Evolutionary conservation across 2,329 filamentous ascomycete species (phyloP), one percentile per base, ranked within the genome.

Genomic region (Aspergillus unguis): DNA sequence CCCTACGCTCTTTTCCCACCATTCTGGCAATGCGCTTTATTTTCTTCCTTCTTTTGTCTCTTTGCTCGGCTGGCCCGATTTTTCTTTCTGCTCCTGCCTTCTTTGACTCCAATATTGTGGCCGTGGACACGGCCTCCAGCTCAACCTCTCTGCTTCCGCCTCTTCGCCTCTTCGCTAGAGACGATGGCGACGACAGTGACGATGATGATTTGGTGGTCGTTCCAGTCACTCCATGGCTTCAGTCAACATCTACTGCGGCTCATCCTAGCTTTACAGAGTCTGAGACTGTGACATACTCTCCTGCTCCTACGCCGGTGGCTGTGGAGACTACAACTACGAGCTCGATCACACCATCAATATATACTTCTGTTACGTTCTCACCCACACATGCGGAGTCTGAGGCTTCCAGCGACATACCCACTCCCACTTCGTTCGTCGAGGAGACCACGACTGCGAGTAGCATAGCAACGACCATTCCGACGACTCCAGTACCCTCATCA

Each of bases 31-130:
- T 55, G 48, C 17, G 41, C 11, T 17, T 54, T 26, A 36, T 54
- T 36, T 32, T 59, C 25, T 44, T 44, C 50, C 44, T 52, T 11
- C 11, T 59, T 26, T 37, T 52, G 27, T 44, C 41, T 10, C n/a
- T 44, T 45, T 58, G 52, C 44, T 54, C 55, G 57, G 58, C 58
- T 50, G 51, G 59, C 31, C 67, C 66, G 58, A 66, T 69, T 44
- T 53, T 58, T 53, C 62, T 57, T 35, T 57, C 57, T 37, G 31
- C 50, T 36, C 46, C 41, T 28, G 41, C 37, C 25, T 26, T 53
- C 27, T 35, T 54, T 6, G 40, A 45, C 17, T 17, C 17, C 11
- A 44, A 42, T 6, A 29, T n/a, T 3, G 32, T 46, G 17, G 25
- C 47, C 6, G 6, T 29, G 10, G 52, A 6, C 6, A 11, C 27